phyloP scores from a whole-genome alignment of 2,329 filamentous ascomycete genomes.

The Keithomyces neogunnii region DNA sequence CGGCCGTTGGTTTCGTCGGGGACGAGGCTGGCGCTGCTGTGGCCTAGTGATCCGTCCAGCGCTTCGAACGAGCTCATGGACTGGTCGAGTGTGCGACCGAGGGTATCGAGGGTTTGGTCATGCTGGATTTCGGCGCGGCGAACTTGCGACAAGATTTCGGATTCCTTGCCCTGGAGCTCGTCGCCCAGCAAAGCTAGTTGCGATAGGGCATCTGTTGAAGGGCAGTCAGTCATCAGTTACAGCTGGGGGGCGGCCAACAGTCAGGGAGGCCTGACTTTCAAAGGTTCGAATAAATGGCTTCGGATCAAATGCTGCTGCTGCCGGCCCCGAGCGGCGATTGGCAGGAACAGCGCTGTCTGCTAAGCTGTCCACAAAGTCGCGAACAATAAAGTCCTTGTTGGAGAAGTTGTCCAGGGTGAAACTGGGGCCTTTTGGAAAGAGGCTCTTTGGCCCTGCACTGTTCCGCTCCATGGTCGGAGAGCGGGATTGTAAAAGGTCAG shows the following conservation, averaged over 20 bases:
- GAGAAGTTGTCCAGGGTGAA: constrained; percentile 87
- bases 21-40: constrained; percentile 31
- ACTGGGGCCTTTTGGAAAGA: constrained; percentile 70
- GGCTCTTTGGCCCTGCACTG: constrained; percentile 42
- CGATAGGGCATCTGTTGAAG: constrained; percentile 47
- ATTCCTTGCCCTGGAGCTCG: constrained; percentile 82
- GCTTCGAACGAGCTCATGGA: constrained; percentile 88
- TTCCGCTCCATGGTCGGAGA: constrained; percentile 32
- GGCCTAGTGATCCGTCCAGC: constrained; percentile 75
- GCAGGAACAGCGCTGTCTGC: constrained; percentile 76
- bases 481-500: constrained; percentile 11
- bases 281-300: constrained; percentile 96
- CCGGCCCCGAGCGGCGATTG: constrained; percentile 67
- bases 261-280: constrained; percentile 47
- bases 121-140: constrained; percentile 88
- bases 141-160: constrained; percentile 82
- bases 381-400: constrained; percentile 90
- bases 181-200: constrained; percentile 65
- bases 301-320: constrained; percentile 69
- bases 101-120: constrained; percentile 78
- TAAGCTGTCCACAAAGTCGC: constrained; percentile 91
- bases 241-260: not conserved
- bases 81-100: constrained; percentile 83
- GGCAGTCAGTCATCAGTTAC: not conserved
- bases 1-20: constrained; percentile 21